These are phyloP conservation scores for Talaromyces atroroseus DNA, from an alignment of 2,329 filamentous ascomycete genomes.

Conservation along the genomic window DNA sequence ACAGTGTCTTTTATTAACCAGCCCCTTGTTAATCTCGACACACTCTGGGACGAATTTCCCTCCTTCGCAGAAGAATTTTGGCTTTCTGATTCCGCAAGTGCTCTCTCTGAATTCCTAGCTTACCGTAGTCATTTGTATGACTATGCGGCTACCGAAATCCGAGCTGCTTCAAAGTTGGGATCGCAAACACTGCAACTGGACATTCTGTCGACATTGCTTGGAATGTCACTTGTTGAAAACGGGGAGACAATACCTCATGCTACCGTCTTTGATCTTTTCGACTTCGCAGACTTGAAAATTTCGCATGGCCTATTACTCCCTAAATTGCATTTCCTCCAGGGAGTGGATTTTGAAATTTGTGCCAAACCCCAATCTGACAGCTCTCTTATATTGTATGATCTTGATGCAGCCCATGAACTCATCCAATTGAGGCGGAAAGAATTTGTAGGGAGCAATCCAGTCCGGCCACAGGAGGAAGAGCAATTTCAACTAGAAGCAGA, in stretches of 20 bases:
- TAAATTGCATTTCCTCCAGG: slow-evolving; percentile 55
- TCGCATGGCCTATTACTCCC: slow-evolving; percentile 45
- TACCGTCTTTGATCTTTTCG: slow-evolving; percentile 86
- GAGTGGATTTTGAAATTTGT: slow-evolving; percentile 64
- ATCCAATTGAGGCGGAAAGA: slow-evolving; percentile 51
- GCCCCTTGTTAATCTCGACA: slow-evolving; percentile 61
- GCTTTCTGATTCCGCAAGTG: slow-evolving; percentile 59
- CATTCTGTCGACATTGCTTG: slow-evolving; percentile 65
- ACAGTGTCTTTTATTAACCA: slow-evolving; percentile 70
- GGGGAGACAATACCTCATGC: slow-evolving; percentile 63
- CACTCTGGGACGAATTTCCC: slow-evolving; percentile 67
- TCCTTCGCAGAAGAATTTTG: slow-evolving; percentile 62
- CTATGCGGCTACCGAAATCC: slow-evolving; percentile 80
- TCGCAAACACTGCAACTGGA: slow-evolving; percentile 65
- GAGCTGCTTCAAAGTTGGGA: slow-evolving; percentile 64
- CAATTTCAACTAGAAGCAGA: slow-evolving; percentile 35
- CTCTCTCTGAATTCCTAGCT: slow-evolving; percentile 71
- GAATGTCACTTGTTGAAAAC: slow-evolving; percentile 59
- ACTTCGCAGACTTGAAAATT: slow-evolving; percentile 70
- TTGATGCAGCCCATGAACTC: slow-evolving; percentile 67
- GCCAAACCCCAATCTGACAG: slow-evolving; percentile 54
- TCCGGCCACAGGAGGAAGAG: slow-evolving; percentile 42
- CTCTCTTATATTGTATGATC: slow-evolving; percentile 54
- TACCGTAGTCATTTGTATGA: slow-evolving; percentile 73
- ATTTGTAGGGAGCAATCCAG: slow-evolving; percentile 34